A percentile compares a stretch with the other conserved stretches of the same genome.
Conservation (phyloP, 805 yeast species). For the Wilhelminamyces savonicus region DNA sequence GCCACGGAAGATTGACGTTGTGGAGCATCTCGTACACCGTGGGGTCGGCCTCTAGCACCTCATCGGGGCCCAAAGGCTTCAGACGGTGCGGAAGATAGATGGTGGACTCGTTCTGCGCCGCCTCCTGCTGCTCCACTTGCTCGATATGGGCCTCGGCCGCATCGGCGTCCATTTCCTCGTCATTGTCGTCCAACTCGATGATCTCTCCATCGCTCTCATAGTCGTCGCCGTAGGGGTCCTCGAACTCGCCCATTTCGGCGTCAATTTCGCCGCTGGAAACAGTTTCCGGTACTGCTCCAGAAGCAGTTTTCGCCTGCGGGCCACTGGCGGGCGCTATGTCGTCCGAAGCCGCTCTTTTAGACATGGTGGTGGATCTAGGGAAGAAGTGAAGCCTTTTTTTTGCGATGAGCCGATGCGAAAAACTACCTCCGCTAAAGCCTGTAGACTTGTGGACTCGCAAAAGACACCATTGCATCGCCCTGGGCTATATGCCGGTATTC, state of each 20-base stretch:
- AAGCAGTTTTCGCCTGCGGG: constrained; percentile 27
- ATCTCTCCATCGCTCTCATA: constrained; percentile 89
- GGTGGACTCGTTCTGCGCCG: constrained; percentile 24
- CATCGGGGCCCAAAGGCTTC: constrained; percentile 90
- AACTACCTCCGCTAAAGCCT: too few species aligned
- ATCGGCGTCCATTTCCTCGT: constrained; percentile 34
- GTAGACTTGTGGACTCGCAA: too few species aligned
- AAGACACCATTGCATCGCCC: too few species aligned
- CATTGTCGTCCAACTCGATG: constrained; percentile 63
- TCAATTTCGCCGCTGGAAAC: constrained; percentile 27
- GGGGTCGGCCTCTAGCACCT: constrained; percentile 94
- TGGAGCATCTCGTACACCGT: constrained; percentile 95
- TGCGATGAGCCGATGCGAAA: too few species aligned
- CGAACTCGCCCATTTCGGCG: constrained; percentile 75
- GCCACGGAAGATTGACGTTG: constrained; percentile 93
- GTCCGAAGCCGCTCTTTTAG: constrained; percentile 46
- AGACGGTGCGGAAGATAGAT: constrained; percentile 85
- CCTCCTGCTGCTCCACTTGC: constrained; percentile 30
- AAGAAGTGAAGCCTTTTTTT: not conserved
- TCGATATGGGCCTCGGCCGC: constrained; percentile 32
- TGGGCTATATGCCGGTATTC: too few species aligned
- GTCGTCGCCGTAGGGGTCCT: constrained; percentile 86
- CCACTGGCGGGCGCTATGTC: constrained; percentile 13
- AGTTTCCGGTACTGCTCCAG: constrained; percentile 36
- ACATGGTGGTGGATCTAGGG: constrained; percentile 22